A percentile compares a stretch with the other conserved stretches of the same genome.
These are phyloP conservation scores for Flaveria floridana DNA, from an alignment of 140 eudicot genomes.

Conservation along the genomic window DNA sequence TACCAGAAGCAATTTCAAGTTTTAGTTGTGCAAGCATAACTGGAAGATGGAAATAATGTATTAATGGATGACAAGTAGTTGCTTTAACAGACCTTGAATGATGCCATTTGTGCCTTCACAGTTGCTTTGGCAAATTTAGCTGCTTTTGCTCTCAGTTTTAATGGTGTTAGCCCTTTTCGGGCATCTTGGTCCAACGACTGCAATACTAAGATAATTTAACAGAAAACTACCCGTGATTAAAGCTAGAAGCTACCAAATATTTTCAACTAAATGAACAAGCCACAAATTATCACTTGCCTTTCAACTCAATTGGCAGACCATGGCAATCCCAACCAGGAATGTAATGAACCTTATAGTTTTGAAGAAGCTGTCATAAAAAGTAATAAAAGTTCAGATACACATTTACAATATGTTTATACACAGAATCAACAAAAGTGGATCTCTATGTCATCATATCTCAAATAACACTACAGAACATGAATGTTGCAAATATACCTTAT, in stretches of 20 bases:
- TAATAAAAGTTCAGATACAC: not conserved
- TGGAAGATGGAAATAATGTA: constrained; percentile 9
- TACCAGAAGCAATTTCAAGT: not conserved
- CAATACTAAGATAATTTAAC: constrained; percentile 62
- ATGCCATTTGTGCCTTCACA: constrained; percentile 92
- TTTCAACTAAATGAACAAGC: constrained; percentile 13
- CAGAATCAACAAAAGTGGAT: constrained; percentile 6
- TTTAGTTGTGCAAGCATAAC: not conserved
- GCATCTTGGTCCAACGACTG: constrained; percentile 93
- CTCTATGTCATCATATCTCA: not conserved
- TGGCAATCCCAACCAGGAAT: constrained; percentile 99
- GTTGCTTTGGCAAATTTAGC: constrained; percentile 95
- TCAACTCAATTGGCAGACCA: constrained; percentile 94
- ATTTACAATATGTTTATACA: constrained; percentile 1
- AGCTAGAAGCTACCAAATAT: not conserved
- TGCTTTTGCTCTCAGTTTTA: constrained; percentile 93
- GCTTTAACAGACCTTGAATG: constrained; percentile 66
- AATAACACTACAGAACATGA: not conserved
- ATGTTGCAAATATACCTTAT: constrained; percentile 59
- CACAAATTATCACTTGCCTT: constrained; percentile 58
- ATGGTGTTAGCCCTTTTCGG: constrained; percentile 77
- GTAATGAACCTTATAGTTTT: constrained; percentile 67
- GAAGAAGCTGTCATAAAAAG: constrained; percentile 74
- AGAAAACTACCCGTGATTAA: constrained; percentile 25
- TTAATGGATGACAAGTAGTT: not conserved